Evolutionary conservation across 2,329 filamentous ascomycete species (phyloP), one percentile per base, ranked within the genome.

Genomic region (Aspergillus novofumigatus): DNA sequence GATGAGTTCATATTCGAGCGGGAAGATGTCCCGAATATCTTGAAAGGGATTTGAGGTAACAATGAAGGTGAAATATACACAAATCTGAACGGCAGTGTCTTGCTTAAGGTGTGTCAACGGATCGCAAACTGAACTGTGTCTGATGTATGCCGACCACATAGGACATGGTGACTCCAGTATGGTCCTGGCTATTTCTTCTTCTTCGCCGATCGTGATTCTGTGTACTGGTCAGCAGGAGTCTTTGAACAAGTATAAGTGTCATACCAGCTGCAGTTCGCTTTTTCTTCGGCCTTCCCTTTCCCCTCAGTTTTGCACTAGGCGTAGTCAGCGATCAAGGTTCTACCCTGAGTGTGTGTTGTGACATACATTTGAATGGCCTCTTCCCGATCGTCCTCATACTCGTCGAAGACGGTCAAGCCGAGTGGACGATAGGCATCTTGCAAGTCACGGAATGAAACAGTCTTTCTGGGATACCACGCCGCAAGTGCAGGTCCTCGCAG

Each of bases 241-340:
- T 47, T 20, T 23, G 28, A 23, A 23, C 14, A 3, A 35, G 20
- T 21, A 20, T 23, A 10, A 20, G 25, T 44, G 10, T 14, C 65
- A 64, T 70, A 78, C 76, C 75, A 63, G 72, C 75, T 29, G 72
- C 72, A 23, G 81, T 86, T 70, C 81, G 87, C 82, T 94, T 95
- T 85, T 96, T 97, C 84, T 95, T 89, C 7, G 93, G 92, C 48
- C 88, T 85, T 55, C 88, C 88, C 81, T 97, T 97, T 64, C 92
- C 92, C 79, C 92, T 87, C 29, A 83, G 76, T 74, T 91, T 92
- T 67, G 88, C 77, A 67, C 88, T 91, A 67, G 11, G 62, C 42
- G 23, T 11, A 42, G 44, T 56, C 23, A 20, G 57, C 58, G 9
- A 59, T 25, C 4, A 38, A 25, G 28, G 17, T 4, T 44, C 25